A percentile compares a stretch with the other conserved stretches of the same genome.
phyloP scores from a whole-genome alignment of 2,329 filamentous ascomycete genomes.

The Eutypella sp. region DNA sequence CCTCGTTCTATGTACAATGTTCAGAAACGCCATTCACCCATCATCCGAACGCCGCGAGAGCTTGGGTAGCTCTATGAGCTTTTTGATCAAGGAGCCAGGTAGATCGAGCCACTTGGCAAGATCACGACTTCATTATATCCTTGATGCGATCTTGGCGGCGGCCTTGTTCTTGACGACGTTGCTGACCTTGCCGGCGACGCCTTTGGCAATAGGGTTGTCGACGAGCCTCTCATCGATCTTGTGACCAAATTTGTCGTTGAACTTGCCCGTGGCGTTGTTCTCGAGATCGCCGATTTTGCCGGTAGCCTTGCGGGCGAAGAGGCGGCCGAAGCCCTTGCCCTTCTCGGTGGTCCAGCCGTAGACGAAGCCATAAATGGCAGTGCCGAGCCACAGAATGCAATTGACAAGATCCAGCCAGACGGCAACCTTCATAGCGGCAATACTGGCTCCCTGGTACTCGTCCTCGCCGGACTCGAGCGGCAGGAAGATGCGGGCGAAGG shows the following conservation, averaged over 20 bases:
- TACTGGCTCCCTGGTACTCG: constrained; percentile 39
- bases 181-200: not conserved
- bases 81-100: too few species aligned
- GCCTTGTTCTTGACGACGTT: not conserved
- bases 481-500: constrained; percentile 69
- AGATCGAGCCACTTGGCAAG: not conserved
- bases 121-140: not conserved
- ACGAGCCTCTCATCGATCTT: not conserved
- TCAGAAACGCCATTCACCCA: too few species aligned
- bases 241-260: constrained; percentile 5
- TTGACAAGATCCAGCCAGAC: constrained; percentile 70
- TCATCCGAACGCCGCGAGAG: too few species aligned
- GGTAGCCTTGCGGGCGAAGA: constrained; percentile 31
- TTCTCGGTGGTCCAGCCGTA: constrained; percentile 28
- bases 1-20: too few species aligned
- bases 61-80: too few species aligned
- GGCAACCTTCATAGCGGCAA: constrained; percentile 58
- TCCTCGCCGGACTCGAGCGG: constrained; percentile 36
- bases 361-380: constrained; percentile 35
- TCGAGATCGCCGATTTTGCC: constrained; percentile 16
- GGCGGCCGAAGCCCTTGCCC: constrained; percentile 29
- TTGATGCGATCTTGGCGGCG: not conserved
- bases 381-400: constrained; percentile 59
- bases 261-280: constrained; percentile 7
- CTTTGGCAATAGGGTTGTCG: not conserved